Evolutionary conservation across 2,329 filamentous ascomycete species (phyloP), one percentile per base, ranked within the genome.

Genomic region (Chlorencoelia australis): DNA sequence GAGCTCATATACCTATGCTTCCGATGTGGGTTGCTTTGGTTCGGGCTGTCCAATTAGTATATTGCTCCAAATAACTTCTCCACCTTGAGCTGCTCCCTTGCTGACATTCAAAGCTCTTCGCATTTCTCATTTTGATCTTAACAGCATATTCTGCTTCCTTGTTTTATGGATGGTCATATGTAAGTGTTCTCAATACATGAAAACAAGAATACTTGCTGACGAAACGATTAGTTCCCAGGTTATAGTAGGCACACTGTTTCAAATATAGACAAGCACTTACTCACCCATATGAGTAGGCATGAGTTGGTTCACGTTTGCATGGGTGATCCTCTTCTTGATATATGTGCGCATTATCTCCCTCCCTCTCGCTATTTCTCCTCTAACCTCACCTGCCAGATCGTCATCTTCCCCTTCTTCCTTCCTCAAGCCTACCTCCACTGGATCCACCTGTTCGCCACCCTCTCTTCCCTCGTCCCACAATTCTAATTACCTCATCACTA

Each of bases 261-360:
- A 11, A 33, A 10, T 7, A 6, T 6, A 11, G 7, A 19, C 4
- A 6, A 4, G 18, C n/a, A 5, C 2, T 18, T n/a, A 8, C 21
- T 35, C 19, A 9, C n/a, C 9, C 4, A 6, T 14, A 7, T 20
- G 15, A 37, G 17, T n/a, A n/a, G n/a, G 30, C 8, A 28, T 37
- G 14, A 18, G 30, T 5, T 28, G 14, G 35, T 37, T 33, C n/a
- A 15, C 22, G 5, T 28, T 22, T n/a, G 31, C 14, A 14, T 37
- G 35, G 17, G 20, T 2, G 4, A 8, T 26, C 4, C 4, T 21
- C 4, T 37, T 17, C 18, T 37, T 18, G 9, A 6, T 18, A 10
- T 18, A 27, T n/a, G 14, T 14, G 18, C 16, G 17, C 11, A 17
- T n/a, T 7, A 11, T 13, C 5, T 13, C 3, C 9, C 8, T 11